Evolutionary conservation across 106 monocot species (phyloP).

Genomic region (Dendrobium nobile): DNA sequence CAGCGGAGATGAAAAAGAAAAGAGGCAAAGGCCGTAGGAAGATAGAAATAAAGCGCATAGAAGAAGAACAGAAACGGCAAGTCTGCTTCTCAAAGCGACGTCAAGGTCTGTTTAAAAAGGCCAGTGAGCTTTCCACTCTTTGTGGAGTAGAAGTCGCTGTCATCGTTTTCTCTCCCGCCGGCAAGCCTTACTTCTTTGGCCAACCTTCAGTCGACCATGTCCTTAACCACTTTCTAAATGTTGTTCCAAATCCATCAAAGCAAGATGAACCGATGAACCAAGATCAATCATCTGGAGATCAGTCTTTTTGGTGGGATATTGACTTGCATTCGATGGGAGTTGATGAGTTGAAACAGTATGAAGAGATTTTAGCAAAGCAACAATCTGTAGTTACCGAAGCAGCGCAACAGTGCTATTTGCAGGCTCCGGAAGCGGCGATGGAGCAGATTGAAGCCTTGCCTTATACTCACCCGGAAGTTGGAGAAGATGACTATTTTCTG

Average conservation of each 20-base stretch:
- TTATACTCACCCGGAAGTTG: no score
- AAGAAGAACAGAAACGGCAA: not conserved
- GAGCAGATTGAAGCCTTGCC: no score
- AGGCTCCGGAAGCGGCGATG: no score
- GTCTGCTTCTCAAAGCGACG: not conserved
- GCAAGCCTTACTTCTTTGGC: slow-evolving; percentile 4
- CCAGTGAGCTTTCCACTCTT: slow-evolving; percentile 10
- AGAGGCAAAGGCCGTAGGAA: not conserved
- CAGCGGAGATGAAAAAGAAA: not conserved
- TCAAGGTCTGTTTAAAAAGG: slow-evolving; percentile 7
- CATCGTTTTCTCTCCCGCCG: not conserved
- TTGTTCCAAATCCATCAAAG: not conserved
- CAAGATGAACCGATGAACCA: not conserved
- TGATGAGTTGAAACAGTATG: not conserved
- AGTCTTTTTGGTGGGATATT: not conserved
- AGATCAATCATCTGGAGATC: not conserved
- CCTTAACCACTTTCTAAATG: not conserved
- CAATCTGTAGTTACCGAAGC: not conserved
- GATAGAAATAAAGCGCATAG: not conserved
- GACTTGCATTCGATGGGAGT: not conserved
- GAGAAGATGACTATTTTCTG: no score
- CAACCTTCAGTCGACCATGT: slow-evolving; percentile 1
- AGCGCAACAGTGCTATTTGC: not conserved
- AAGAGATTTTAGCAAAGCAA: not conserved
- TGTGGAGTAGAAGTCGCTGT: not conserved